Base-by-base conservation (phyloP, 441 rosid genomes). In the Caryocar brasiliense region DNA sequence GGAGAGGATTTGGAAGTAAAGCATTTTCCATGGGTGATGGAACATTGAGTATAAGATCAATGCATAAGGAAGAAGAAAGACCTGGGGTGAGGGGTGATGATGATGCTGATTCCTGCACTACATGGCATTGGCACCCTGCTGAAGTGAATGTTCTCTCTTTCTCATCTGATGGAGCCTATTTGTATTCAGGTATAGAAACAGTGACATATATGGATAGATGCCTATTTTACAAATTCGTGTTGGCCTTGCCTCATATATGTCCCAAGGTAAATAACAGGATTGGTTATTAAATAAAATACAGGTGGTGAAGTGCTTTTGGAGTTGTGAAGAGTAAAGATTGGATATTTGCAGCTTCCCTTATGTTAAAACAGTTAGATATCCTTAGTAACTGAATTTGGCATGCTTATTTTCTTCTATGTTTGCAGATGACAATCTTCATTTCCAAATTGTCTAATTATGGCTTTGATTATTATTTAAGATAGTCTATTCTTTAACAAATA, bases 41-140 rank as follows among this genome's bases (percentile, higher is more conserved):
- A 32, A 29, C 27, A 61, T 40, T 19, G 34, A 64, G 57, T 42
- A 58, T 28, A 32, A 77, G 52, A 47, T 22, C 64, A 1, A 40
- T 33, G 57, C 56, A 41, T 43, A 67, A 63, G 61, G 65, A 75
- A 40, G 96, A 80, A 62, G 95, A 86, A 45, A 86, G 71, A 37
- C 86, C 96, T 51, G 96, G 91, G 14, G 96, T 93, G 49, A 76
- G 96, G 66, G 86, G 68, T 54, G 67, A 67, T 59, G 99, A 89
- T 81, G 99, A 93, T 72, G 91, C 97, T 58, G 94, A 84, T 55
- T 82, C 85, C 26, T 93, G 97, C 62, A 67, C 97, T 15, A 81
- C 97, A 30, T 86, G 91, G 95, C 97, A 89, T 65, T 93, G 99
- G 97, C 99, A 93, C 63, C 76, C 95, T 25, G 55, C 83, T 66